phyloP scores from a whole-genome alignment of 805 yeast genomes.

The Wickerhamomyces xylosicus region DNA sequence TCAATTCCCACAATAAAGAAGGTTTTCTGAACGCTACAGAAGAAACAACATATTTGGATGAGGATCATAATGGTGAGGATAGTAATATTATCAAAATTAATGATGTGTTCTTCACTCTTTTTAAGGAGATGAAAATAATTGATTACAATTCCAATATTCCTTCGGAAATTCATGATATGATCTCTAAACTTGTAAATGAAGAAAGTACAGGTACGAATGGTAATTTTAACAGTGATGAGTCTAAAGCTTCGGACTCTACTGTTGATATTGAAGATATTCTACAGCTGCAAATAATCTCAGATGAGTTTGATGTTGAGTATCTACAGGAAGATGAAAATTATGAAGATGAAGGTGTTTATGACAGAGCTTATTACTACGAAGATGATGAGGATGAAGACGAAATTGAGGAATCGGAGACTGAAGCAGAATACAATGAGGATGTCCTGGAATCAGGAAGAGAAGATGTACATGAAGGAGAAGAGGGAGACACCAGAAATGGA shows the following conservation, averaged over 20 bases:
- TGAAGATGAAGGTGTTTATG: constrained; percentile 30
- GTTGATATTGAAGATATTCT: constrained; percentile 36
- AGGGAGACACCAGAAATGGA: too few species aligned
- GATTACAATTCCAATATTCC: background rate
- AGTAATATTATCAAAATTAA: too few species aligned
- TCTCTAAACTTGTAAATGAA: too few species aligned
- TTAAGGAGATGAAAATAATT: constrained; percentile 25
- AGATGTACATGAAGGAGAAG: too few species aligned
- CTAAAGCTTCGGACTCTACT: constrained; percentile 8
- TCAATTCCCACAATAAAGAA: too few species aligned
- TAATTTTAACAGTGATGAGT: too few species aligned
- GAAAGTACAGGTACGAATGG: background rate
- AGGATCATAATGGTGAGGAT: too few species aligned
- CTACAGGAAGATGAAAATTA: constrained; percentile 15
- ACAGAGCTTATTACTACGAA: constrained; percentile 27
- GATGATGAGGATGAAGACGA: constrained; percentile 17
- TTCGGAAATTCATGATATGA: background rate
- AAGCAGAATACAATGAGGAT: background rate
- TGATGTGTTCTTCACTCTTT: constrained; percentile 22
- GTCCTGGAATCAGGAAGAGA: too few species aligned
- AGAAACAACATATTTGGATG: too few species aligned
- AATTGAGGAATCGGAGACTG: constrained; percentile 12
- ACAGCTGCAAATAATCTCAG: constrained; percentile 45
- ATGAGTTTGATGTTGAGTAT: constrained; percentile 21
- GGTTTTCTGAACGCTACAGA: too few species aligned